Evolutionary conservation across 1,284 basidiomycete genomes (phyloP), one percentile per base, ranked within the genome.

Genomic region (Vanrija humicola): DNA sequence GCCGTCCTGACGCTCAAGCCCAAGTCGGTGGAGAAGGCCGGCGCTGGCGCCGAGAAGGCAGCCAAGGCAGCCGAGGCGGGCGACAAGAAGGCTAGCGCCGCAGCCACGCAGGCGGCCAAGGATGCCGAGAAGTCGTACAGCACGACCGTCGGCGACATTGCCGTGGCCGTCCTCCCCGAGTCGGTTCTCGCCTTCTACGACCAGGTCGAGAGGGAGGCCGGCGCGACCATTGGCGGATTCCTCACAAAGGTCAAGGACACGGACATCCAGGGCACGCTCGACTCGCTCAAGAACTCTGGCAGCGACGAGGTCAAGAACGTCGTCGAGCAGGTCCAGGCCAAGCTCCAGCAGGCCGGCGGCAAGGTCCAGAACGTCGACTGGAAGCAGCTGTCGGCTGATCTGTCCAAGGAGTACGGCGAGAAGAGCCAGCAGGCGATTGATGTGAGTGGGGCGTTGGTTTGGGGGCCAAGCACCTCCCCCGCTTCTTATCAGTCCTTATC

Each of bases 351-450:
- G 28, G 72, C 75, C 40, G 64, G 63, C 43, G 72, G 70, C 23
- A 68, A 75, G 55, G 61, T 66, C 18, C 42, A 62, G 54, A 64
- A 76, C 28, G 58, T 76, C 8, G 73, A 76, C 61, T 76, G 75
- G 75, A 69, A 70, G 58, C 54, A 46, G 21, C 56, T 75, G 38
- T 65, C 66, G 5, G 44, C 63, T 28, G 67, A 72, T 42, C 56
- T 74, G 28, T 68, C 68, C 64, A 62, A 61, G 51, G 68, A 75
- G 59, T 58, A 72, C 48, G 70, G 72, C 7, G 65, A 66, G 28
- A 61, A 65, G 52, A 61, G 64, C 43, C 66, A 73, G 59, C 57
- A 67, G 38, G 50, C 64, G 47, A 64, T 76, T 39, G 68, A 71
- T 49, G 69, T 73, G 56, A 64, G 72, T 66, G 4, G 1, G 28